Conservation (phyloP, 2,329 filamentous ascomycete genomes). For the Fusarium neocosmosporiellum region DNA sequence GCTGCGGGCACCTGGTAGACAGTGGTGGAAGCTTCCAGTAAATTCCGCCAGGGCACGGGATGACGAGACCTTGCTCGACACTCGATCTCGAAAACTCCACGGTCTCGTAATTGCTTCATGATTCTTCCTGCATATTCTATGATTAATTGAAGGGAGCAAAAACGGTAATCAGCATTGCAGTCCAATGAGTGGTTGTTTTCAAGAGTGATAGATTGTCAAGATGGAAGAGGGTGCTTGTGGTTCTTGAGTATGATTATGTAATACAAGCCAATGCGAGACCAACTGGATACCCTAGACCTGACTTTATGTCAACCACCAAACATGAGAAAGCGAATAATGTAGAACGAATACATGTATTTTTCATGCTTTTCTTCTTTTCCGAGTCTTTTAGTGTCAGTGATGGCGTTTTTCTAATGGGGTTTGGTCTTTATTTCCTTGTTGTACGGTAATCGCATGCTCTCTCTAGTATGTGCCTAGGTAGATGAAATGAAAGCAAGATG, state of each 20-base stretch:
- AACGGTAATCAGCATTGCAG: neutral
- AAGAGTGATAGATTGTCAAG: neutral
- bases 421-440: neutral
- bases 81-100: neutral
- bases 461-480: neutral
- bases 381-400: neutral
- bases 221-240: neutral
- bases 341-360: neutral
- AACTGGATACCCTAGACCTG: neutral
- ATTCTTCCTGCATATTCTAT: neutral
- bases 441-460: neutral
- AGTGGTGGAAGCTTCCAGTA: slow-evolving; percentile 35
- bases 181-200: neutral
- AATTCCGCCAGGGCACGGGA: neutral
- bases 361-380: neutral
- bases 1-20: slow-evolving; percentile 34
- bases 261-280: neutral
- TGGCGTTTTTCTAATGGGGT: neutral
- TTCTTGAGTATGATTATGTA: neutral
- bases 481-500: neutral
- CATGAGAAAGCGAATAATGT: neutral
- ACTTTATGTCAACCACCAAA: neutral
- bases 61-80: neutral
- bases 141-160: no score
- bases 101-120: neutral